Conservation (phyloP, 441 rosid genomes). For the Theobroma grandiflorum region DNA sequence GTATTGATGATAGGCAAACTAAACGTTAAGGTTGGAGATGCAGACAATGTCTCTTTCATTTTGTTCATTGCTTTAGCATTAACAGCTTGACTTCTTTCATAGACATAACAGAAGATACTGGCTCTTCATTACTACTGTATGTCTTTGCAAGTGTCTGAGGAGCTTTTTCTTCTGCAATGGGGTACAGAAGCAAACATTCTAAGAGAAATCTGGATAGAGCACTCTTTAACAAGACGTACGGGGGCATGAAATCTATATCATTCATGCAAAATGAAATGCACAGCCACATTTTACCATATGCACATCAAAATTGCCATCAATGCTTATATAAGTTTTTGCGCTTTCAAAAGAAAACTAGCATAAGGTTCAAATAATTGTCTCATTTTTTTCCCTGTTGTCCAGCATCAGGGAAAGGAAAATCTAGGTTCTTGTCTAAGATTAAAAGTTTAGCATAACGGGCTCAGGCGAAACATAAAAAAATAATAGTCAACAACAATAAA, state of each 20-base stretch:
- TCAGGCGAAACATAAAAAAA: not conserved
- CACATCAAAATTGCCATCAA: not conserved
- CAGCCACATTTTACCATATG: not conserved
- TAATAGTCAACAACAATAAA: not conserved
- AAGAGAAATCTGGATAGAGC: not conserved
- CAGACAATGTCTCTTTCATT: constrained; percentile 2
- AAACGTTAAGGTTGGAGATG: constrained; percentile 4
- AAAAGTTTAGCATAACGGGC: not conserved
- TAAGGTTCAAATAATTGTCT: not conserved
- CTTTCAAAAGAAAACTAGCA: not conserved
- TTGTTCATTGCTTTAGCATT: constrained; percentile 16
- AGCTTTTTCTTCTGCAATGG: constrained; percentile 24
- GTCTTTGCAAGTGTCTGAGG: constrained; percentile 2
- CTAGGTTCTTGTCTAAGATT: not conserved
- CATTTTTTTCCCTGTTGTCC: not conserved
- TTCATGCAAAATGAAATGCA: not conserved
- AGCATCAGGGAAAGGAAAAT: not conserved
- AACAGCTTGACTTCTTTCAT: constrained; percentile 23
- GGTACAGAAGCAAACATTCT: constrained; percentile 1
- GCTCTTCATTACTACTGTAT: constrained; percentile 14
- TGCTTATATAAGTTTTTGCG: not conserved
- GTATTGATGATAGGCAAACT: constrained; percentile 11
- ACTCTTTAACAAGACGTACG: not conserved
- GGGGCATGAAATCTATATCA: not conserved
- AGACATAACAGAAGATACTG: constrained; percentile 7